phyloP scores from a whole-genome alignment of 805 yeast species.

The Starmera caribaea region DNA sequence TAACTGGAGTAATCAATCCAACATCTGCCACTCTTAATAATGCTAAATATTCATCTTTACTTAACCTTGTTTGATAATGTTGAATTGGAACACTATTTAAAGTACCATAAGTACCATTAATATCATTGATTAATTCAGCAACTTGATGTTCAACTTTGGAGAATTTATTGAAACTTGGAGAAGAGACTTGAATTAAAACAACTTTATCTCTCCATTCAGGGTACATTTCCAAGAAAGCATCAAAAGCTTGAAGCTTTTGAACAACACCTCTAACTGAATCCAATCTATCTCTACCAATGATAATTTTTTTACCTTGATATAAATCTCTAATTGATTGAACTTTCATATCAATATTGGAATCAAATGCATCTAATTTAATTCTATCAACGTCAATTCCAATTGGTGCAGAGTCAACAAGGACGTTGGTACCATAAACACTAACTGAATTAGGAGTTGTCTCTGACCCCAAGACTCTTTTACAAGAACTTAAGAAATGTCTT shows the following conservation, averaged over 20 bases:
- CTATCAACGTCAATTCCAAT: conserved; percentile 78
- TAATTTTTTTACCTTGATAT: conserved; percentile 60
- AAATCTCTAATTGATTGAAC: conserved; percentile 54
- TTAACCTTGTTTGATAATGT: conserved; percentile 86
- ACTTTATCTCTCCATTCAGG: conserved; percentile 90
- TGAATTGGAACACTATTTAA: conserved; percentile 81
- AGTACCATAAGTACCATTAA: conserved; percentile 78
- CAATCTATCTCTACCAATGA: conserved; percentile 89
- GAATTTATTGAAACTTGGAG: conserved; percentile 45
- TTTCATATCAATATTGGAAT: conserved; percentile 43
- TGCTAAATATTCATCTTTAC: conserved; percentile 83
- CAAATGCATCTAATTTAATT: conserved; percentile 50
- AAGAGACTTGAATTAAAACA: conserved; percentile 84
- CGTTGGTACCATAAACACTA: conserved; percentile 66
- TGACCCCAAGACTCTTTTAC: conserved; percentile 79
- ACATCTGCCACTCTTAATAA: conserved; percentile 82
- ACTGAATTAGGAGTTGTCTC: conserved; percentile 40
- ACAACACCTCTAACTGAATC: conserved; percentile 90
- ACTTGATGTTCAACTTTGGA: conserved; percentile 70
- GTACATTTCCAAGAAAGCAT: conserved; percentile 75
- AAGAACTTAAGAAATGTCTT: conserved; percentile 84
- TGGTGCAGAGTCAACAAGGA: conserved; percentile 69
- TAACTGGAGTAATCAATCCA: conserved; percentile 78
- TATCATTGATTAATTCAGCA: conserved; percentile 68
- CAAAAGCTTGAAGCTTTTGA: conserved; percentile 88